Conservation (phyloP, 2,329 filamentous ascomycete genomes). For the Parasarocladium wereldwijsianum region DNA sequence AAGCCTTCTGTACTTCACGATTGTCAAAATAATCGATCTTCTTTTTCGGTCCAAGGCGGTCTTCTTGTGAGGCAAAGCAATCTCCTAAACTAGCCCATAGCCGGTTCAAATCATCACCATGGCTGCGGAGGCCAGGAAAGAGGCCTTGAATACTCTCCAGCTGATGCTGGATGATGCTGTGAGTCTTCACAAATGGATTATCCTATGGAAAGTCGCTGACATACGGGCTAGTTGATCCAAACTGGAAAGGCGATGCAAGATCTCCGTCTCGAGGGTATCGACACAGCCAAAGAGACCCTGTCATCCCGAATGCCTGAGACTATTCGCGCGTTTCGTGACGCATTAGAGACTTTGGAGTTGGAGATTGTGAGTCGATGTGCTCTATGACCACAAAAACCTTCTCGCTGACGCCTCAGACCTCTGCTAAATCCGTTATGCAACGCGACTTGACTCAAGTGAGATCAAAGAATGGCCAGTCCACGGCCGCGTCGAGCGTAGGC, state of each 20-base stretch:
- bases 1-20: neutral
- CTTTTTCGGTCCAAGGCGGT: too few species aligned
- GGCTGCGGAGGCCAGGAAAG: slow-evolving; percentile 18
- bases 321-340: slow-evolving; percentile 33
- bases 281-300: slow-evolving; percentile 15
- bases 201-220: slow-evolving; percentile 4
- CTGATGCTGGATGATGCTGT: slow-evolving; percentile 40
- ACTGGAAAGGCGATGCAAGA: slow-evolving; percentile 41
- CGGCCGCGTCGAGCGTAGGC: slow-evolving; percentile 7
- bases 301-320: slow-evolving; percentile 30
- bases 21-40: neutral
- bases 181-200: slow-evolving; percentile 13
- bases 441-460: slow-evolving; percentile 34
- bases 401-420: slow-evolving; percentile 9
- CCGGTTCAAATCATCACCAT: slow-evolving; percentile 12
- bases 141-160: slow-evolving; percentile 33
- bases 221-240: slow-evolving; percentile 33
- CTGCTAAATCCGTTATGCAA: slow-evolving; percentile 38
- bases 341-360: slow-evolving; percentile 39
- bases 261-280: too few species aligned
- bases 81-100: too few species aligned
- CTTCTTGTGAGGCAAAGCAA: too few species aligned
- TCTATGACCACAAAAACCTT: neutral
- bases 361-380: slow-evolving; percentile 33
- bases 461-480: slow-evolving; percentile 13